Evolutionary conservation across 2,329 filamentous ascomycete species (phyloP), one percentile per base, ranked within the genome.

Genomic region (Botrytis fragariae): DNA sequence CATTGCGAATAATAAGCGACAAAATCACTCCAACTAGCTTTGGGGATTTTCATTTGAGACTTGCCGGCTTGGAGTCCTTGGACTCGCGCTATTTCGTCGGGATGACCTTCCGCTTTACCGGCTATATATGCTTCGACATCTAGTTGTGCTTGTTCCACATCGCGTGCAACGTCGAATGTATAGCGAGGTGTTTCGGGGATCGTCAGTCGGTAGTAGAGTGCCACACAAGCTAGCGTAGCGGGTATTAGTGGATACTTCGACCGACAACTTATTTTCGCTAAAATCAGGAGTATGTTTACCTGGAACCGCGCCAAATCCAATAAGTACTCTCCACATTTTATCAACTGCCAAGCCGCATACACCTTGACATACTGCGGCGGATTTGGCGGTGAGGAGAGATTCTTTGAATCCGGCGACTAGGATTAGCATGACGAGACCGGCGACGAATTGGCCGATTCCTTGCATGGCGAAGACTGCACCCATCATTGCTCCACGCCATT

Each of bases 131-230:
- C 90, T 80, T 91, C 88, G 77, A 92, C 88, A 77, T 96, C 93
- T 59, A 88, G 89, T 70, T 89, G 86, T 57, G 89, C 93, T 84
- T 93, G 91, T 78, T 93, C 88, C 59, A 93, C 86, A 80, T 97
- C 93, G 45, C 89, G 90, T 64, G 89, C 87, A 32, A 97, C 89
- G 80, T 97, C 93, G 78, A 97, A 96, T 37, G 93, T 96, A 84
- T 96, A 97, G 35, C 93, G 92, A 70, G 93, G 93, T 42, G 93
- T 95, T 83, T 97, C 93, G 39, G 93, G 93, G 77, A 97, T 95
- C 70, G 93, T 96, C 4, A 96, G 85, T 78, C 92, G 90, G 79
- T 90, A 96, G 85, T 96, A 96, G 22, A 97, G 88, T 29, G 93
- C 93, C 75, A 95, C 89, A 80, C 90, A 93, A 48, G 91, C 93